A percentile compares a stretch with the other conserved stretches of the same genome.
Evolutionary conservation across 2,329 filamentous ascomycete species (phyloP).

Genomic region (Xylariales sp.): DNA sequence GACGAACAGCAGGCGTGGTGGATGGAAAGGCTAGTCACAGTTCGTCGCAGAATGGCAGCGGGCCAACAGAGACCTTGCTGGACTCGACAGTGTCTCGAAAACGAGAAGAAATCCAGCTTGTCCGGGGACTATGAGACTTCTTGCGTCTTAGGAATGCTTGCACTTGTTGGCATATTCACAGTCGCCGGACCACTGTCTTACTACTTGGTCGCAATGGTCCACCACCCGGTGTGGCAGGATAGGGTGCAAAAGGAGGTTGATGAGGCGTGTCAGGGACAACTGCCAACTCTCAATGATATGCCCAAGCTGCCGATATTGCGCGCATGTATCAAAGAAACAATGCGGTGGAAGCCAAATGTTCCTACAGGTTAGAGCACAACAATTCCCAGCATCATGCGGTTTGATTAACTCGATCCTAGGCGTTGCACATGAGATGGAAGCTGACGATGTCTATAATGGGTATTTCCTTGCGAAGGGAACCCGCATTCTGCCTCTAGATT

Average conservation of each 20-base stretch:
- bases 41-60: slow-evolving; percentile 33
- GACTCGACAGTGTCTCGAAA: slow-evolving; percentile 37
- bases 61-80: slow-evolving; percentile 36
- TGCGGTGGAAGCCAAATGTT: slow-evolving; percentile 43
- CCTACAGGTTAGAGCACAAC: slow-evolving; percentile 26
- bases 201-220: slow-evolving; percentile 39
- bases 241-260: slow-evolving; percentile 41
- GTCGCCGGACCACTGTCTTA: slow-evolving; percentile 31
- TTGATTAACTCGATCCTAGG: slow-evolving; percentile 23
- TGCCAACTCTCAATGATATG: slow-evolving; percentile 38
- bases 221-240: slow-evolving; percentile 42
- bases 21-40: slow-evolving; percentile 39
- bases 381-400: too few species aligned
- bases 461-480: slow-evolving; percentile 46
- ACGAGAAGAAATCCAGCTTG: slow-evolving; percentile 23
- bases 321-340: slow-evolving; percentile 41
- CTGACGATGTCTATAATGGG: slow-evolving; percentile 44
- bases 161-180: slow-evolving; percentile 33
- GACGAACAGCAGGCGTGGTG: slow-evolving; percentile 49
- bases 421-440: slow-evolving; percentile 45
- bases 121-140: slow-evolving; percentile 28
- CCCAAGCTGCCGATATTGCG: slow-evolving; percentile 37
- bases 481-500: slow-evolving; percentile 35
- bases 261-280: slow-evolving; percentile 33
- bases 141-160: slow-evolving; percentile 31